Base-by-base conservation (phyloP, 805 yeast species). In the Gaillardinia entomophila region DNA sequence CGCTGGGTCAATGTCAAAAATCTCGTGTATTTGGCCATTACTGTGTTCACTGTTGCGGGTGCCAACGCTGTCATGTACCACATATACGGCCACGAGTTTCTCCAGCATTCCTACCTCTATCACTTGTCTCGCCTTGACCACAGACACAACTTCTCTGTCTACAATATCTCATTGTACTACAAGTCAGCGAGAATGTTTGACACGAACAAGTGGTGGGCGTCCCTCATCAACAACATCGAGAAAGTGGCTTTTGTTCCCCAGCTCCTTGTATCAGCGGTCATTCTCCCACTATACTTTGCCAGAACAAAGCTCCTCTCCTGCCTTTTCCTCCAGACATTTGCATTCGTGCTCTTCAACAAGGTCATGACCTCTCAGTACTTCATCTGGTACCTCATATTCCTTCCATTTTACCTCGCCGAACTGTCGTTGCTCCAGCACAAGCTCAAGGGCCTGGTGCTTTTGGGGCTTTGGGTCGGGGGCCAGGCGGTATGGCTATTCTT, bases 361-460 rank as follows among this genome's bases (percentile, higher is more conserved):
- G 89, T 90, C 40, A 62, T 88, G 48, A 92, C 98, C 0, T 86
- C 96, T 1, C 98, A 92, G 61, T 92, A 92, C 58, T 92, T 92
- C 57, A 76, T 90, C 40, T 92, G 98, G 98, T 92, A 82, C 49
- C 60, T 92, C 45, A 83, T 88, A 11, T 76, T 89, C 42, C 55
- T 90, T 27, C 97, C 98, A 2, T 75, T 84, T 34, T 80, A 65
- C 46, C 52, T 87, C 6, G 64, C 79, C 2, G 51, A 60, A 6
- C 66, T 86, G 0, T 53, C 47, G 2, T 35, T 55, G 1, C 36
- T 60, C 1, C 38, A 34, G 0, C 30, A 35, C 15, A 52, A 53
- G 30, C 30, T 28, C 14, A 50, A 56, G 31, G 84, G 83, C 1
- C 2, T 66, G 0, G 11, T 56, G 0, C 62, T 73, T 25, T 38